Percentiles rank a stretch among this genome's conserved stretches.
These are phyloP conservation scores for Globisporangium perplexum DNA, from an alignment of 352 stramenopile genomes.

Conservation along the genomic window DNA sequence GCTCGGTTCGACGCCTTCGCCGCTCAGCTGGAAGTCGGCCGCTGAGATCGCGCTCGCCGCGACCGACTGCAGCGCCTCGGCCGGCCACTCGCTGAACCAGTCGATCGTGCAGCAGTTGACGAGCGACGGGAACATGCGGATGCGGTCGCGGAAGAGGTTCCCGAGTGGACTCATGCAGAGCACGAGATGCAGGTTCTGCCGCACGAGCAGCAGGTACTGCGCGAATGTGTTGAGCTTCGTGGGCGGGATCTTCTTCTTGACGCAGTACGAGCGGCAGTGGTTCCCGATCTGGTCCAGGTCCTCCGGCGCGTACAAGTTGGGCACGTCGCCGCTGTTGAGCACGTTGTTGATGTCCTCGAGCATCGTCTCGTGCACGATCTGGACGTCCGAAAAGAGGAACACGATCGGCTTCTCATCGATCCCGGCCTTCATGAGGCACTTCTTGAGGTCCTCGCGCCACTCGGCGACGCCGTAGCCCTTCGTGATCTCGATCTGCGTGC, in stretches of 20 bases:
- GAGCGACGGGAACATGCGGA: slow-evolving; percentile 88
- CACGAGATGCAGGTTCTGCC: slow-evolving; percentile 90
- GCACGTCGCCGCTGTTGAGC: slow-evolving; percentile 93
- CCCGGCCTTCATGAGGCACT: slow-evolving; percentile 88
- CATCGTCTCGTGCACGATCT: slow-evolving; percentile 94
- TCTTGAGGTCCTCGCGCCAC: slow-evolving; percentile 93
- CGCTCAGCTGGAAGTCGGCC: slow-evolving; percentile 56
- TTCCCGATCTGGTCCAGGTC: slow-evolving; percentile 91
- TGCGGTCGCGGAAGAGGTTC: slow-evolving; percentile 87
- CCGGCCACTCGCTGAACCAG: slow-evolving; percentile 87
- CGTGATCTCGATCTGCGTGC: slow-evolving; percentile 93
- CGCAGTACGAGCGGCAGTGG: slow-evolving; percentile 86
- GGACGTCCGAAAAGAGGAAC: slow-evolving; percentile 94
- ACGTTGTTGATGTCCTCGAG: slow-evolving; percentile 96
- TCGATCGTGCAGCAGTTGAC: slow-evolving; percentile 89
- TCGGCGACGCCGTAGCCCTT: slow-evolving; percentile 92
- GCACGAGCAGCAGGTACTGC: slow-evolving; percentile 91
- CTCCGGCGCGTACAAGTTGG: slow-evolving; percentile 91
- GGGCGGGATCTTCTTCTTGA: slow-evolving; percentile 86
- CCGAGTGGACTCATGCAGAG: slow-evolving; percentile 92
- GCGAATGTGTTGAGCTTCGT: slow-evolving; percentile 95
- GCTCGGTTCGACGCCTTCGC: slow-evolving; percentile 26
- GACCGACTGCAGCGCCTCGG: slow-evolving; percentile 76
- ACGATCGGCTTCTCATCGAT: slow-evolving; percentile 91
- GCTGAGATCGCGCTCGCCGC: slow-evolving; percentile 56